These are phyloP conservation scores for Stachybotrys chlorohalonatus DNA, from an alignment of 2,329 filamentous ascomycete genomes.

Conservation along the genomic window DNA sequence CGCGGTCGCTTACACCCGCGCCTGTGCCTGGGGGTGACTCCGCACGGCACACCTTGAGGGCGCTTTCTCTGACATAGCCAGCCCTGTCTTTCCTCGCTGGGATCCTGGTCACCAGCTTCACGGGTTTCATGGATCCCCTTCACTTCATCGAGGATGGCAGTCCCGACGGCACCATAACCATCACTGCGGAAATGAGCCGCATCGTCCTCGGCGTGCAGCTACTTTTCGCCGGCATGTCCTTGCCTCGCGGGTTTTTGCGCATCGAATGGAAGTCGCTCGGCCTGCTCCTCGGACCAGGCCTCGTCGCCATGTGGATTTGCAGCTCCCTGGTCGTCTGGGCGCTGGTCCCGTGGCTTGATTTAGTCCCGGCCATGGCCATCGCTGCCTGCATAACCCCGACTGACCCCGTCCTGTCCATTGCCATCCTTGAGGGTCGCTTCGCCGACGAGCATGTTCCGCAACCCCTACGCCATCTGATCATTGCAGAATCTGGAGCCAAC, in stretches of 20 bases:
- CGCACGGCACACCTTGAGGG: too few relatives aligned
- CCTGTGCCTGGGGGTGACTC: too few relatives aligned
- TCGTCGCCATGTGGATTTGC: conserved; percentile 78
- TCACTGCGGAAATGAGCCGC: conserved; percentile 77
- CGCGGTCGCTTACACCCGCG: too few relatives aligned
- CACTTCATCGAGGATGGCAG: too few relatives aligned
- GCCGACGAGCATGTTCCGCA: conserved; percentile 84
- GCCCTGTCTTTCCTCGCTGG: too few relatives aligned
- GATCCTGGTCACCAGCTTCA: too few relatives aligned
- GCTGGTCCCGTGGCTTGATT: conserved; percentile 60
- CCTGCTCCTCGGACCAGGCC: conserved; percentile 71
- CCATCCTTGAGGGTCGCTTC: conserved; percentile 67
- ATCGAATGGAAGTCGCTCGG: conserved; percentile 69
- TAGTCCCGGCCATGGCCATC: conserved; percentile 71
- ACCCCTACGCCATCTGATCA: conserved; percentile 70
- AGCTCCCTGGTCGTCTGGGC: conserved; percentile 75
- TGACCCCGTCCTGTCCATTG: background rate
- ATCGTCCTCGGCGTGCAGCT: conserved; percentile 86
- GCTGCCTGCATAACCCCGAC: conserved; percentile 68
- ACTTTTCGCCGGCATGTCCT: conserved; percentile 77
- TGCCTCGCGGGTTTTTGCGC: conserved; percentile 73
- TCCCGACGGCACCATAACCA: conserved; percentile 32
- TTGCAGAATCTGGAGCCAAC: conserved; percentile 79
- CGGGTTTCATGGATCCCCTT: too few relatives aligned
- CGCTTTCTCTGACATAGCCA: too few relatives aligned